A percentile compares a stretch with the other conserved stretches of the same genome.
phyloP scores from a whole-genome alignment of 768 basidiomycete species.

The Suillus americanus region DNA sequence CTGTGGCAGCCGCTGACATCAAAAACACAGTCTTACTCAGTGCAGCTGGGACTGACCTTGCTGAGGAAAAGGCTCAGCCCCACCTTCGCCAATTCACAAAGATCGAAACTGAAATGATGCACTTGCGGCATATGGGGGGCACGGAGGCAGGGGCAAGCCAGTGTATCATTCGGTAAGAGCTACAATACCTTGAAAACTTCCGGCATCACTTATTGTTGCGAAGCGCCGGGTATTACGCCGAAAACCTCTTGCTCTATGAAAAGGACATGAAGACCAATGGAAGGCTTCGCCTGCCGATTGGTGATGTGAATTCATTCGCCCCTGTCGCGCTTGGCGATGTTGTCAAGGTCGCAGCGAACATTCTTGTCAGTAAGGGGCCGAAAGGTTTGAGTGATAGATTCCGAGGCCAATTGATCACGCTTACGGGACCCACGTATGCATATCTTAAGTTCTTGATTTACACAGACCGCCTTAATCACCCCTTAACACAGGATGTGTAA shows the following conservation, averaged over 20 bases:
- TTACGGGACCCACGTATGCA: slow-evolving; percentile 18
- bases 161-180: slow-evolving; percentile 25
- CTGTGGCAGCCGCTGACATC: neutral
- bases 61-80: slow-evolving; percentile 31
- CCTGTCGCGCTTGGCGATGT: slow-evolving; percentile 32
- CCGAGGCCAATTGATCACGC: slow-evolving; percentile 28
- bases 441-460: neutral
- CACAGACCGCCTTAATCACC: neutral
- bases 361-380: slow-evolving; percentile 28
- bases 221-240: slow-evolving; percentile 31
- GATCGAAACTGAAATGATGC: slow-evolving; percentile 29
- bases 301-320: slow-evolving; percentile 25
- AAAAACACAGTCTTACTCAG: slow-evolving; percentile 7
- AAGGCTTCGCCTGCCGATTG: slow-evolving; percentile 29
- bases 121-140: slow-evolving; percentile 19
- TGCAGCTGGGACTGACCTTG: slow-evolving; percentile 20
- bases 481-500: slow-evolving; percentile 16
- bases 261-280: slow-evolving; percentile 25
- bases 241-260: slow-evolving; percentile 30
- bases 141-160: slow-evolving; percentile 27
- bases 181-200: neutral
- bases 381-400: slow-evolving; percentile 29
- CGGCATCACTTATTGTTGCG: neutral
- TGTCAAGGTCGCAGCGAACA: slow-evolving; percentile 24
- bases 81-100: slow-evolving; percentile 32